Evolutionary conservation across 2,329 filamentous ascomycete species (phyloP).

Genomic region (Colletotrichum gloeosporioides): DNA sequence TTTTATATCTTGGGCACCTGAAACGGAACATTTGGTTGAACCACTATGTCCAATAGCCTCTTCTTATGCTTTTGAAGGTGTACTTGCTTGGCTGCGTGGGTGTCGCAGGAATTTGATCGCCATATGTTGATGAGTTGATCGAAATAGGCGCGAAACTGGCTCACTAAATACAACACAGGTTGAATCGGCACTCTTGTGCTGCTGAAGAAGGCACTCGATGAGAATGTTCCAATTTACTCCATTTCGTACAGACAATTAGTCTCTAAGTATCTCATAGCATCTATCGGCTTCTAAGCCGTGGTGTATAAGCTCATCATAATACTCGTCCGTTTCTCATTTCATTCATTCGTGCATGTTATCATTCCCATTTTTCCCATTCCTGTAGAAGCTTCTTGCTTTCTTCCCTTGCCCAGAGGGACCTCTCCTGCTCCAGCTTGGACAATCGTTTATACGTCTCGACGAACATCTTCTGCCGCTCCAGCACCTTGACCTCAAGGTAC

Average conservation of each 20-base stretch:
- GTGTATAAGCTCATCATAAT: slow-evolving; percentile 2
- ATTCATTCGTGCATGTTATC: slow-evolving; percentile 29
- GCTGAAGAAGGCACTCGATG: background rate
- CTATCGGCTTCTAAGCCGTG: background rate
- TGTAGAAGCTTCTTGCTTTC: slow-evolving; percentile 54
- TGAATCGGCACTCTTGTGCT: no score
- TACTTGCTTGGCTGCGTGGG: background rate
- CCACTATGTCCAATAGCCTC: background rate
- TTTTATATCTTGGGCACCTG: background rate
- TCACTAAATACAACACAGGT: background rate
- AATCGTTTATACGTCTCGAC: slow-evolving; percentile 62
- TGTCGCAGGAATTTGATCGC: background rate
- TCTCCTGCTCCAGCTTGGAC: slow-evolving; percentile 42
- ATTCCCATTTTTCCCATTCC: slow-evolving; percentile 66
- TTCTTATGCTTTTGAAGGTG: background rate
- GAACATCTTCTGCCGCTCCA: slow-evolving; percentile 66
- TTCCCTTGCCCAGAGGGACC: slow-evolving; percentile 43
- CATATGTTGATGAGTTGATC: background rate
- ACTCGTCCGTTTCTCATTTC: slow-evolving; percentile 18
- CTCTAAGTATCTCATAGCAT: background rate
- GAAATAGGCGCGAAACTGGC: background rate
- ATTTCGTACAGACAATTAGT: slow-evolving; percentile 6
- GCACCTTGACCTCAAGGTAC: slow-evolving; percentile 62
- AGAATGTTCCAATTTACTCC: background rate
- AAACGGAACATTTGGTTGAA: background rate